phyloP scores from a whole-genome alignment of 176 grass and related monocot species.

The Carex cristatella region DNA sequence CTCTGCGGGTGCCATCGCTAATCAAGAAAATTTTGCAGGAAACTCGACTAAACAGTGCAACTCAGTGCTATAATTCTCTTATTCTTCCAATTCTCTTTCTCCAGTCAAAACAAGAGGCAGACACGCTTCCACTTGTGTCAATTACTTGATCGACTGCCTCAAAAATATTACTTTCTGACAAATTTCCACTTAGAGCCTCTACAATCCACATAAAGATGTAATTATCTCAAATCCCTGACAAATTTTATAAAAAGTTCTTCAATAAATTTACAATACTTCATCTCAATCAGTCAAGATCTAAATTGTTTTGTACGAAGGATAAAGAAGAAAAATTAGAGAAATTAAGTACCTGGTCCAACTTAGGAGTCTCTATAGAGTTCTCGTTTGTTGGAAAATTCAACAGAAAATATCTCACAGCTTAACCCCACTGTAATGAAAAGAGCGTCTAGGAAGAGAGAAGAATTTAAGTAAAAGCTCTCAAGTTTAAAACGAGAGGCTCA shows the following conservation, averaged over 20 bases:
- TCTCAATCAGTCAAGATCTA: slow-evolving; percentile 1
- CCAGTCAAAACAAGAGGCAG: slow-evolving; percentile 13
- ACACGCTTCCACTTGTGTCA: neutral
- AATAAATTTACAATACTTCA: neutral
- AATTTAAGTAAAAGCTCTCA: neutral
- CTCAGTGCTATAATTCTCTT: slow-evolving; percentile 13
- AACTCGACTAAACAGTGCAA: neutral
- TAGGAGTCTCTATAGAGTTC: neutral
- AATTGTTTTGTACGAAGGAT: neutral
- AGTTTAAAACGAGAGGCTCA: slow-evolving; percentile 9
- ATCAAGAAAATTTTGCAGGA: neutral
- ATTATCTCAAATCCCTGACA: neutral
- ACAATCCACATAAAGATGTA: slow-evolving; percentile 23
- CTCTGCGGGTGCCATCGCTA: slow-evolving; percentile 11
- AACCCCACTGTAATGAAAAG: neutral
- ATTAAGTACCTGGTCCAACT: neutral
- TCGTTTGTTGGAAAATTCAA: neutral
- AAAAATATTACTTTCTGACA: neutral
- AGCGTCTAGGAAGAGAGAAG: neutral
- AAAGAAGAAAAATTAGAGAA: neutral
- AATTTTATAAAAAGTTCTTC: neutral
- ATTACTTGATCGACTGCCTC: slow-evolving; percentile 4
- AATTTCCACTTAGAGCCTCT: neutral
- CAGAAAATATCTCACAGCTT: neutral
- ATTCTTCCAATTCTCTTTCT: slow-evolving; percentile 19